These are phyloP conservation scores for Orbilia quercus DNA, from an alignment of 2,329 filamentous ascomycete species.

Conservation along the genomic window DNA sequence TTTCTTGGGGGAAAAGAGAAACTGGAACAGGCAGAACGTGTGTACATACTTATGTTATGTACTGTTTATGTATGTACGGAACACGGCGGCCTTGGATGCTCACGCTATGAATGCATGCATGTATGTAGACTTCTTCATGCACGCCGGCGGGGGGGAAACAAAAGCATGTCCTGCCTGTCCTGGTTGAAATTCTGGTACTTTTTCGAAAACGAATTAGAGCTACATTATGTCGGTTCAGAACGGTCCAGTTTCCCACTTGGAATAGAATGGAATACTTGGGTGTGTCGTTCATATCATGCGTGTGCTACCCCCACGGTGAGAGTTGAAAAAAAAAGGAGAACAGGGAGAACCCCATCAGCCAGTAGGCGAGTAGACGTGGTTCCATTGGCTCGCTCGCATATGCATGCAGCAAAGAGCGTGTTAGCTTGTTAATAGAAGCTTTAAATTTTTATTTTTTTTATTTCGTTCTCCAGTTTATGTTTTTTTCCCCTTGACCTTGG, in stretches of 20 bases:
- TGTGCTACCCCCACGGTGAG: constrained; percentile 45
- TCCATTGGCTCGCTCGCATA: constrained; percentile 55
- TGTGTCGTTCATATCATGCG: not conserved
- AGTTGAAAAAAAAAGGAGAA: constrained; percentile 47
- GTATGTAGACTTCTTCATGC: constrained; percentile 39
- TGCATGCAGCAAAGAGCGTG: constrained; percentile 44
- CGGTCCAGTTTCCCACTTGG: too few relatives aligned
- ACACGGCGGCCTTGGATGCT: constrained; percentile 49
- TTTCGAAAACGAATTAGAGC: constrained; percentile 1
- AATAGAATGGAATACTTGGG: too few relatives aligned
- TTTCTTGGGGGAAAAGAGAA: constrained; percentile 29
- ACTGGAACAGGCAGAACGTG: constrained; percentile 2
- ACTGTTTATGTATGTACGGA: too few relatives aligned
- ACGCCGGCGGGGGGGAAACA: constrained; percentile 31
- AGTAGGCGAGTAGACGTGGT: constrained; percentile 50
- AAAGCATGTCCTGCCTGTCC: constrained; percentile 42
- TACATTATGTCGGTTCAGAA: too few relatives aligned
- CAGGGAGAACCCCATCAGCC: constrained; percentile 11
- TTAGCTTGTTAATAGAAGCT: constrained; percentile 15
- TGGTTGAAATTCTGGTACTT: constrained; percentile 19
- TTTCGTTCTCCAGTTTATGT: constrained; percentile 31
- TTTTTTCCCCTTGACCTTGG: constrained; percentile 52
- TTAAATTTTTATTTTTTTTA: constrained; percentile 47
- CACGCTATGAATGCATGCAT: constrained; percentile 52
- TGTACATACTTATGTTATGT: too few relatives aligned